Conservation (phyloP, 116 monocot species). For the Phalaenopsis hybrid region DNA sequence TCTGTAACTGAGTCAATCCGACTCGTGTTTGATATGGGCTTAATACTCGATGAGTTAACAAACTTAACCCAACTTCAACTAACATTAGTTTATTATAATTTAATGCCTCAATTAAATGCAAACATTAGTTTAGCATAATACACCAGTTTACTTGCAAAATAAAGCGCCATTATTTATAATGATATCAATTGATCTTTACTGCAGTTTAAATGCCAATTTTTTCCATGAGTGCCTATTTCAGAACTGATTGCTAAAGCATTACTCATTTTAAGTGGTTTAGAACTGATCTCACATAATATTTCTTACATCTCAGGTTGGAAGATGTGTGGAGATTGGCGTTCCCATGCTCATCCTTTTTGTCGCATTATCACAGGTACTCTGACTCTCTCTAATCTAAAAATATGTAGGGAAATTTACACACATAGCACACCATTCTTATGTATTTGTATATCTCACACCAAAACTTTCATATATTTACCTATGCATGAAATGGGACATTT, state of each 20-base stretch:
- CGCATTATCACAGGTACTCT: constrained; percentile 69
- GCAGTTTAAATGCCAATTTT: not conserved
- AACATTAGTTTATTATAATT: not conserved
- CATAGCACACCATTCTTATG: not conserved
- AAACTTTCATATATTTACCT: too few species aligned
- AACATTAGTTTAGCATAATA: too few species aligned
- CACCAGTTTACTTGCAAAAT: too few species aligned
- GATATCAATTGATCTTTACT: not conserved
- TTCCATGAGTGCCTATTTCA: not conserved
- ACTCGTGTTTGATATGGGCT: too few species aligned
- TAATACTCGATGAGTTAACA: too few species aligned
- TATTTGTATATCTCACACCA: too few species aligned
- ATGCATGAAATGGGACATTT: too few species aligned
- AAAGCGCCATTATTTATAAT: not conserved
- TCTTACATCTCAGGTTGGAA: constrained; percentile 50
- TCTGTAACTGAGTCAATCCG: too few species aligned
- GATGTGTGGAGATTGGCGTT: constrained; percentile 88
- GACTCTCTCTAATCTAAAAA: not conserved
- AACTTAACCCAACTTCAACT: too few species aligned
- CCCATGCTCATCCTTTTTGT: constrained; percentile 83
- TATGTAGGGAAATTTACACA: not conserved
- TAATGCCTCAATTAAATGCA: too few species aligned
- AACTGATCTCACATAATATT: not conserved
- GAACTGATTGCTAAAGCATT: not conserved
- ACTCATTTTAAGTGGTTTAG: not conserved